Evolutionary conservation across 2,329 filamentous ascomycete species (phyloP).

Genomic region (Zopfia rhizophila): DNA sequence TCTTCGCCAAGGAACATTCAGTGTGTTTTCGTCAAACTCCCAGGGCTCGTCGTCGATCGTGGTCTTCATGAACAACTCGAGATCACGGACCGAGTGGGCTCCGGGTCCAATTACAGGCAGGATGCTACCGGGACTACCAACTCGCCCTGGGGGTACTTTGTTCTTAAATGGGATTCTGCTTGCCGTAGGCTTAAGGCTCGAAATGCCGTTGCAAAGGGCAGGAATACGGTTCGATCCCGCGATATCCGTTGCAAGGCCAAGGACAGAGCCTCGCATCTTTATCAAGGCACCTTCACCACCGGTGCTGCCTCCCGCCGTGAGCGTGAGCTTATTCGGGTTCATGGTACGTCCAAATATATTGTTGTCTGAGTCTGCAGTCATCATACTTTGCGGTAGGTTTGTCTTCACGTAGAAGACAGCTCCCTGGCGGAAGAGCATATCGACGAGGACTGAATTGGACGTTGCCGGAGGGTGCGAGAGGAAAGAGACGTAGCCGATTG

Average conservation of each 20-base stretch:
- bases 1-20: slow-evolving; percentile 60
- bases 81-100: slow-evolving; percentile 54
- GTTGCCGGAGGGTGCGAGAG: slow-evolving; percentile 42
- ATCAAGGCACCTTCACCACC: slow-evolving; percentile 73
- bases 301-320: slow-evolving; percentile 72
- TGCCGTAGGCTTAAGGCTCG: slow-evolving; percentile 64
- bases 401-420: slow-evolving; percentile 65
- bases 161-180: slow-evolving; percentile 60
- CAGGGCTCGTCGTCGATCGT: slow-evolving; percentile 56
- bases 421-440: slow-evolving; percentile 52
- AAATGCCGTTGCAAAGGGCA: slow-evolving; percentile 73
- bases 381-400: slow-evolving; percentile 63
- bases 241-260: slow-evolving; percentile 73
- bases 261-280: slow-evolving; percentile 66
- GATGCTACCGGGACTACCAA: slow-evolving; percentile 45
- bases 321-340: slow-evolving; percentile 70
- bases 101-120: slow-evolving; percentile 56
- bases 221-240: slow-evolving; percentile 77
- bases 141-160: slow-evolving; percentile 38
- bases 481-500: slow-evolving; percentile 66
- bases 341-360: slow-evolving; percentile 70
- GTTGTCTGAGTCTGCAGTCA: slow-evolving; percentile 65
- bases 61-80: slow-evolving; percentile 54
- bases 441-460: slow-evolving; percentile 48
- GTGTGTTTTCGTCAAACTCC: slow-evolving; percentile 55